Conservation (phyloP, 1,284 basidiomycete species). For the Trametes polyzona region DNA sequence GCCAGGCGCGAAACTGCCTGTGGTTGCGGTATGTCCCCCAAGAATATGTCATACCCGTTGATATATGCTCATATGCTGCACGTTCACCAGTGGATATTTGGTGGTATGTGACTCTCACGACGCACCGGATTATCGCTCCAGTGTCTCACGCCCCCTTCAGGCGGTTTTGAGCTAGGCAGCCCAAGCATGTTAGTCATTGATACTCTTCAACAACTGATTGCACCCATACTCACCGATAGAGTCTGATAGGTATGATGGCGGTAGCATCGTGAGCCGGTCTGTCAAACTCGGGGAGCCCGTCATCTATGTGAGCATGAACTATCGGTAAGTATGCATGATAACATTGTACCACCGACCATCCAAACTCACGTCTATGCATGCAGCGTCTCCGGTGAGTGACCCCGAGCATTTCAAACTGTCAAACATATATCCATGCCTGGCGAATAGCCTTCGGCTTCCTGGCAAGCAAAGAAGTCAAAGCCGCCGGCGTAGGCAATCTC, state of each 20-base stretch:
- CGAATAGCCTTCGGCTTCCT: slow-evolving; percentile 19
- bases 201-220: no score
- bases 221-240: background rate
- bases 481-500: slow-evolving; percentile 55
- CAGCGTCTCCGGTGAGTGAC: slow-evolving; percentile 6
- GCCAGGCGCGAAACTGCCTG: slow-evolving; percentile 18
- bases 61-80: slow-evolving; percentile 32
- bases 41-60: background rate
- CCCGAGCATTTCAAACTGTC: no score
- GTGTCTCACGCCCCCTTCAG: slow-evolving; percentile 12
- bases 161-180: slow-evolving; percentile 37
- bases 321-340: slow-evolving; percentile 28
- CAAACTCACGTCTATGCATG: background rate
- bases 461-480: slow-evolving; percentile 48
- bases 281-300: slow-evolving; percentile 41
- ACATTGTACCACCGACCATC: background rate
- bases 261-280: slow-evolving; percentile 35
- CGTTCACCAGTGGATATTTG: slow-evolving; percentile 55
- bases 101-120: slow-evolving; percentile 40
- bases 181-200: slow-evolving; percentile 10
- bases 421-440: background rate
- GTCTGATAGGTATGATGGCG: slow-evolving; percentile 32
- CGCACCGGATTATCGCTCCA: slow-evolving; percentile 6
- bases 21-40: slow-evolving; percentile 7
- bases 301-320: slow-evolving; percentile 40